Conservation (phyloP, 129 eudicot genomes). For the Pulicaria dysenterica region DNA sequence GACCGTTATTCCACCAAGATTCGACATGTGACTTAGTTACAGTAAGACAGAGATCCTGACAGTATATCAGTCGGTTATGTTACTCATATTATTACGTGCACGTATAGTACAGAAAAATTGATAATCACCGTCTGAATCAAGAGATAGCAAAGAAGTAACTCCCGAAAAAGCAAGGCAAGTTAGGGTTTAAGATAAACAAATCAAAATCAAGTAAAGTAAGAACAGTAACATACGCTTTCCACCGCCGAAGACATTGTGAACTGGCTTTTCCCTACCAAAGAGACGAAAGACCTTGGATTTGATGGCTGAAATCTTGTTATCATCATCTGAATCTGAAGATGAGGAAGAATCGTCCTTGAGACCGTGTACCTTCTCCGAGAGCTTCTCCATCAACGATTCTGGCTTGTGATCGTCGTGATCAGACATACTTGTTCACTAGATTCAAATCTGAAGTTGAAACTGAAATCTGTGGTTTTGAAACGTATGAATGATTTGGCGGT, state of each 20-base stretch:
- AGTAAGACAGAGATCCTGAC: background rate
- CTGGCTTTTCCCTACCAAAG: slow-evolving; percentile 76
- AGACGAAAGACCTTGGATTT: slow-evolving; percentile 59
- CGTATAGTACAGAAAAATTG: background rate
- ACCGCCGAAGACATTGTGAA: slow-evolving; percentile 81
- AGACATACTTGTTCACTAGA: slow-evolving; percentile 37
- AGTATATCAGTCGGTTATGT: background rate
- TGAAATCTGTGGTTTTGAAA: slow-evolving; percentile 9
- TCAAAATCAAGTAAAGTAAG: background rate
- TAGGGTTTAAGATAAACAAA: slow-evolving; percentile 24
- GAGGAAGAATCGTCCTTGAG: slow-evolving; percentile 61
- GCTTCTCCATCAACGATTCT: slow-evolving; percentile 65
- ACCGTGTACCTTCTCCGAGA: slow-evolving; percentile 54
- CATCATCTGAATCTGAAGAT: slow-evolving; percentile 73
- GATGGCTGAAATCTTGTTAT: slow-evolving; percentile 51
- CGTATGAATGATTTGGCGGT: background rate
- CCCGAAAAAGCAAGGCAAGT: background rate
- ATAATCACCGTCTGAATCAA: background rate
- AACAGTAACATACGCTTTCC: slow-evolving; percentile 64
- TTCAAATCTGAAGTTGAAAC: slow-evolving; percentile 14
- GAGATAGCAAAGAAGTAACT: background rate
- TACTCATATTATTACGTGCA: background rate
- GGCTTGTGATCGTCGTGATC: slow-evolving; percentile 59
- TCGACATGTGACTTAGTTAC: background rate
- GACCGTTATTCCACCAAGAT: background rate